Percentiles rank a stretch among this genome's conserved stretches.
Evolutionary conservation across 768 basidiomycete genomes (phyloP).

Genomic region (Cubamyces lactineus): DNA sequence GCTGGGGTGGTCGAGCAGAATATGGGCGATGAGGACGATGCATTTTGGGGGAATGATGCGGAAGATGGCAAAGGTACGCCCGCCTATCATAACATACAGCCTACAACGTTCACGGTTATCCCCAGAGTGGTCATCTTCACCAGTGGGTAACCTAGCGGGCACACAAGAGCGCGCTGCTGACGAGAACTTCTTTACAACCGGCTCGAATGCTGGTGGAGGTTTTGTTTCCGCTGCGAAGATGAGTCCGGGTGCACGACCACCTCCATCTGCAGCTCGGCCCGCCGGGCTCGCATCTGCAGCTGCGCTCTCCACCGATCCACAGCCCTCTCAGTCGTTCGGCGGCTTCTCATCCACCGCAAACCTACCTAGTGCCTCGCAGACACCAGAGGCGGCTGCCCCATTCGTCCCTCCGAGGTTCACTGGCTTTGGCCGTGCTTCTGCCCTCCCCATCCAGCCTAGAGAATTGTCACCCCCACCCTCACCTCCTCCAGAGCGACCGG

Average conservation of each 20-base stretch:
- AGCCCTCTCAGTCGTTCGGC: not conserved
- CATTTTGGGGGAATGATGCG: not conserved
- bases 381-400: not conserved
- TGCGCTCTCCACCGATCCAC: not conserved
- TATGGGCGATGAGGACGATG: not conserved
- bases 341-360: conserved; percentile 12
- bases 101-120: not conserved
- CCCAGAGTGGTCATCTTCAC: conserved; percentile 22
- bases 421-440: conserved; percentile 12
- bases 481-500: conserved; percentile 8
- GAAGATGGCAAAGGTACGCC: conserved; percentile 10
- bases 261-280: not conserved
- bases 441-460: not conserved
- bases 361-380: not conserved
- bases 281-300: conserved; percentile 20
- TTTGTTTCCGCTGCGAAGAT: conserved; percentile 8
- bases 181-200: conserved; percentile 17
- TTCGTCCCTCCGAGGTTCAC: not conserved
- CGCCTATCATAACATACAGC: not conserved
- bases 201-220: not conserved
- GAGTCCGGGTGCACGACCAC: not conserved
- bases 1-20: not conserved
- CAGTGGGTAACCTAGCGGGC: not conserved
- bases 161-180: conserved; percentile 15
- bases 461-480: conserved; percentile 1